Base-by-base conservation (phyloP, 2,329 filamentous ascomycete genomes). In the Colletotrichum brevisporum region DNA sequence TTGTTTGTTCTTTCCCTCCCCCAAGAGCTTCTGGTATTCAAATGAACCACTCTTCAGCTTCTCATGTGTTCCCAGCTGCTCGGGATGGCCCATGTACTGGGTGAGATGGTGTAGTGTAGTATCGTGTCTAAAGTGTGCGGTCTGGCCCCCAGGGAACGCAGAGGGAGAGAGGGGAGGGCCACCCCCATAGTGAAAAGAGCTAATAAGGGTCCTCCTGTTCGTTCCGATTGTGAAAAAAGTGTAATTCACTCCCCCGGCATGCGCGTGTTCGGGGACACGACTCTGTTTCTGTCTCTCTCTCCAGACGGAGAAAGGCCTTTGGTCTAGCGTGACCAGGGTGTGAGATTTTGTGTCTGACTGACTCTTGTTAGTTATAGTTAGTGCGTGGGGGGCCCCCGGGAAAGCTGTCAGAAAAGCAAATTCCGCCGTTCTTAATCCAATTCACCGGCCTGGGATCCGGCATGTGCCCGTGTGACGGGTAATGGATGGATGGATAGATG, bases 351-450 rank as follows among this genome's bases (percentile, higher is more conserved):
- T 41, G 12, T 47, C 41, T 55, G 61, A 52, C 41, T 55, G 61
- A 52, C 61, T 60, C 66, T 36, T 55, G 27, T 8, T 21, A 48
- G 13, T 43, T 21, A 54, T 21, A 48, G 13, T 43, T 21, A 54
- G 39, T 24, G 55, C 61, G 50, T 66, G 61, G 66, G 66, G 66
- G 55, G 21, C 4, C 24, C 4, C 24, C n/a, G 54, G 31, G 50
- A 31, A 50, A 58, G 54, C 48, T 55, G 61, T 65, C 55, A 66
- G 12, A 69, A 66, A 51, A 66, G 50, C 27, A 66, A 36, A n/a
- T 47, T 65, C 31, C 54, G 62, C 61, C 54, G 47, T 36, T 65
- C 41, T 6, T 6, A 64, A 58, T 54, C 57, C 61, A 43, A 43
- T 16, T 43, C 5, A 51, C 26, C 31, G 31, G 36, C 41, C 50